Evolutionary conservation across 2,329 filamentous ascomycete species (phyloP).

Genomic region (Paradendryphiella salina): DNA sequence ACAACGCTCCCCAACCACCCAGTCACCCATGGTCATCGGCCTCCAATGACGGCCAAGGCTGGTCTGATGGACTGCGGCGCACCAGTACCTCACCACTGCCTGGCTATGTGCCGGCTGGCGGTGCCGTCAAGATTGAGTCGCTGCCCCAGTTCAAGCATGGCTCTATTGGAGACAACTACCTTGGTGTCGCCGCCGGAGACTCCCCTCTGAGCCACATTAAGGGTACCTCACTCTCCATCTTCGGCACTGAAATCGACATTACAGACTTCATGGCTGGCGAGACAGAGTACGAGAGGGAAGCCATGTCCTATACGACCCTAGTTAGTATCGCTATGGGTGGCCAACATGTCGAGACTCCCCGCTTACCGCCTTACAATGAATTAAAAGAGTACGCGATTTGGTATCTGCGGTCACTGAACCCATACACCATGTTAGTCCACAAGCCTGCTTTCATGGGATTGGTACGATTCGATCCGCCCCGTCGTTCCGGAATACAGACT

Average conservation of each 20-base stretch:
- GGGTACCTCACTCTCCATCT: slow-evolving; percentile 74
- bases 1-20: slow-evolving; percentile 32
- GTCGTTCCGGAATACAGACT: background rate
- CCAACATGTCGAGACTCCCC: slow-evolving; percentile 58
- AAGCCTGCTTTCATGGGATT: slow-evolving; percentile 71
- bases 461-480: slow-evolving; percentile 52
- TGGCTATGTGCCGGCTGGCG: slow-evolving; percentile 30
- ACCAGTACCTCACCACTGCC: slow-evolving; percentile 33
- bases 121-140: slow-evolving; percentile 23
- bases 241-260: slow-evolving; percentile 79
- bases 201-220: slow-evolving; percentile 72
- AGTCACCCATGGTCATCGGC: slow-evolving; percentile 25
- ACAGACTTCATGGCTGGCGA: slow-evolving; percentile 70
- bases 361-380: slow-evolving; percentile 65
- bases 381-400: slow-evolving; percentile 71
- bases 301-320: slow-evolving; percentile 72
- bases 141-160: slow-evolving; percentile 54
- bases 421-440: slow-evolving; percentile 76
- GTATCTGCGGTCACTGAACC: slow-evolving; percentile 73
- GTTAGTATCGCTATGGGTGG: slow-evolving; percentile 64
- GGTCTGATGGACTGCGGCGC: slow-evolving; percentile 28
- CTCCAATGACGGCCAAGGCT: slow-evolving; percentile 24
- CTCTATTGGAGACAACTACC: slow-evolving; percentile 63
- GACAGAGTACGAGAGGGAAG: slow-evolving; percentile 59
- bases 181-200: slow-evolving; percentile 66